Percentiles rank a stretch among this genome's conserved stretches.
phyloP scores from a whole-genome alignment of 257 asterid species.

The Nicotiana noctiflora region DNA sequence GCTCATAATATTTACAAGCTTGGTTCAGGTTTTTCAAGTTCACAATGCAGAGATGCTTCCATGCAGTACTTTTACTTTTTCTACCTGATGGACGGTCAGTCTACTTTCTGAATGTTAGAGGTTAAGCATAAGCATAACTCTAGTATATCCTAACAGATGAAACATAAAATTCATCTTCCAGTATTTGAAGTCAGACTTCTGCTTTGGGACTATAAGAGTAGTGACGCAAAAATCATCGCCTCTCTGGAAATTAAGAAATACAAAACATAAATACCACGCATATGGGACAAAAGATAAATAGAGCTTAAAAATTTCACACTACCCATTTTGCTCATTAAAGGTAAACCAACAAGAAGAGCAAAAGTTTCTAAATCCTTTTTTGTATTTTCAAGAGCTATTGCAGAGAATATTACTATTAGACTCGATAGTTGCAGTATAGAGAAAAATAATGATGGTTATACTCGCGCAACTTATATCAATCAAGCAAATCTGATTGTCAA shows the following conservation, averaged over 20 bases:
- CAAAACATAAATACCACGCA: conserved; percentile 9
- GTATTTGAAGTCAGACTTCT: conserved; percentile 94
- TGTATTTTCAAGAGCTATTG: conserved; percentile 74
- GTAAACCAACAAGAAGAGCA: conserved; percentile 91
- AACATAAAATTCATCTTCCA: conserved; percentile 26
- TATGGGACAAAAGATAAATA: not conserved
- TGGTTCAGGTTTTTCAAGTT: not conserved
- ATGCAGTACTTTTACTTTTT: not conserved
- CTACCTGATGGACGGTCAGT: not conserved
- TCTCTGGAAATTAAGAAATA: conserved; percentile 48
- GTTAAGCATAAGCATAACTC: conserved; percentile 12
- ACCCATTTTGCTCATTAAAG: conserved; percentile 37
- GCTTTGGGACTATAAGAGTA: conserved; percentile 88
- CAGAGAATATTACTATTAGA: conserved; percentile 79
- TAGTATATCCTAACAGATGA: not conserved
- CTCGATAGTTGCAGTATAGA: conserved; percentile 59
- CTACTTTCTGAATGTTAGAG: not conserved
- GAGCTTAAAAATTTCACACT: not conserved
- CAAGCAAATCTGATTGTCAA: not conserved
- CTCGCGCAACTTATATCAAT: conserved; percentile 13
- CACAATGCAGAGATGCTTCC: not conserved
- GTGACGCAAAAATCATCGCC: conserved; percentile 72
- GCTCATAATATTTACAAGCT: not conserved
- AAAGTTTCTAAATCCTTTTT: conserved; percentile 77
- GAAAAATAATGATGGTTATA: conserved; percentile 18